phyloP scores from a whole-genome alignment of 2,329 filamentous ascomycete species.

The Aphanocladium album region DNA sequence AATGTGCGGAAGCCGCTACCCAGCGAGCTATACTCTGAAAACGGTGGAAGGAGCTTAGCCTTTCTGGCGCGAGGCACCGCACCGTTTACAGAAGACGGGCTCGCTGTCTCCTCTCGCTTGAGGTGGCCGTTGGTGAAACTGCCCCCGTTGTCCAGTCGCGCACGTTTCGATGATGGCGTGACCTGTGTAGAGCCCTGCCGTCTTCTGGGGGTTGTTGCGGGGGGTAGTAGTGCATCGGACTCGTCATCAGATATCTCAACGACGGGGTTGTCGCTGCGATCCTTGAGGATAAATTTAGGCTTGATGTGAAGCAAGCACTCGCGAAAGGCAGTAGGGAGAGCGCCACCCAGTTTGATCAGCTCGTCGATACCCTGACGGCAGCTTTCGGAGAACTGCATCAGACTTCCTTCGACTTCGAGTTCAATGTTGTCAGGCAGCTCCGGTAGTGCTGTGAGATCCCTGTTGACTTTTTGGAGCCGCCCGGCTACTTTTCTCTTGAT shows the following conservation, averaged over 20 bases:
- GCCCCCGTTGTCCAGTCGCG: constrained; percentile 2
- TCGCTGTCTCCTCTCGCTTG: constrained; percentile 33
- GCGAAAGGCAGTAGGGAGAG: constrained; percentile 47
- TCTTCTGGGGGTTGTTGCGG: constrained; percentile 25
- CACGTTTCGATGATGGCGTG: constrained; percentile 29
- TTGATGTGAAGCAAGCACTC: constrained; percentile 41
- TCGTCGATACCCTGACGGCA: constrained; percentile 46
- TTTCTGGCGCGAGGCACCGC: constrained; percentile 16
- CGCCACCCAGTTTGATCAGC: constrained; percentile 41
- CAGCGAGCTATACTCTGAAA: constrained; percentile 33
- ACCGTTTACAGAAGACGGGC: constrained; percentile 13
- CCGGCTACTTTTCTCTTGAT: constrained; percentile 48
- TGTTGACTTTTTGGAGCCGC: constrained; percentile 47
- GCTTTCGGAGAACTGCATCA: constrained; percentile 52
- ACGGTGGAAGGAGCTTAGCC: constrained; percentile 28
- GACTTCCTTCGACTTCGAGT: constrained; percentile 56
- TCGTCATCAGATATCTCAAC: constrained; percentile 38
- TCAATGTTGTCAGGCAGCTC: constrained; percentile 64
- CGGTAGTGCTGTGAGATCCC: constrained; percentile 54
- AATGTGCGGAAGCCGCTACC: constrained; percentile 42
- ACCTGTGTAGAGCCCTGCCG: constrained; percentile 21
- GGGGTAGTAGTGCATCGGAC: constrained; percentile 25
- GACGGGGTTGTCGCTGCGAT: constrained; percentile 30
- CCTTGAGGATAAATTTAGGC: constrained; percentile 39
- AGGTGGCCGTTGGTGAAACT: constrained; percentile 19